Evolutionary conservation across 2,329 filamentous ascomycete species (phyloP), one percentile per base, ranked within the genome.

Genomic region (Fusarium anthophilum): DNA sequence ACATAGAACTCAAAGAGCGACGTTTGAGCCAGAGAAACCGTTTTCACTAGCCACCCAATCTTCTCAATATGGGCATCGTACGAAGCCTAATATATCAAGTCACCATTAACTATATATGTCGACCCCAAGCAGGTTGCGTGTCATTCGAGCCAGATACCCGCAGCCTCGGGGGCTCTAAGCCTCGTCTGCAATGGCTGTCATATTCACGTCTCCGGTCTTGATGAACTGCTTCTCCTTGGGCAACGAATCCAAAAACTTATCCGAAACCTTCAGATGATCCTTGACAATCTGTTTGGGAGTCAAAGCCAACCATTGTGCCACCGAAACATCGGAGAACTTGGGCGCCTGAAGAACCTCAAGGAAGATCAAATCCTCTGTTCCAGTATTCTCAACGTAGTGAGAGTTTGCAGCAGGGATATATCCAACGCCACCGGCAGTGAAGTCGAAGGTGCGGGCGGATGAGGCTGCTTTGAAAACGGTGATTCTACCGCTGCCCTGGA

Each of bases 361-460:
- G n/a, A 68, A 69, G 15, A 69, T 26, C 30, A 69, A 24, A 43
- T 68, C 64, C 5, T 61, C 50, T 1, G 60, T 51, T 9, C 64
- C 63, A 9, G 64, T 69, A 22, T 69, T 69, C 32, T 69, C 66
- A 3, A 69, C 64, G 8, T 69, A 69, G 43, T 69, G 66, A 7
- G 63, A 63, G 35, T 68, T 68, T 15, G 54, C 54, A 3, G 63
- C 63, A 7, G 66, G 66, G 6, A 69, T 63, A 5, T 63, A 68
- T 14, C 64, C 66, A 1, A 68, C 64, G 1, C 56, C 66, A 12
- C 66, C 66, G 4, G 66, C 55, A 13, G 64, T 63, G 13, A 69
- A 69, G 9, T 69, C 66, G 2, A 69, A 69, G 0, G 66, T 69
- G 5, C 66, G 66, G 0, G 66, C 66, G 1, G 64, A 54, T 5